These are phyloP conservation scores for Apocynum venetum DNA, from an alignment of 257 asterid species.

Conservation along the genomic window DNA sequence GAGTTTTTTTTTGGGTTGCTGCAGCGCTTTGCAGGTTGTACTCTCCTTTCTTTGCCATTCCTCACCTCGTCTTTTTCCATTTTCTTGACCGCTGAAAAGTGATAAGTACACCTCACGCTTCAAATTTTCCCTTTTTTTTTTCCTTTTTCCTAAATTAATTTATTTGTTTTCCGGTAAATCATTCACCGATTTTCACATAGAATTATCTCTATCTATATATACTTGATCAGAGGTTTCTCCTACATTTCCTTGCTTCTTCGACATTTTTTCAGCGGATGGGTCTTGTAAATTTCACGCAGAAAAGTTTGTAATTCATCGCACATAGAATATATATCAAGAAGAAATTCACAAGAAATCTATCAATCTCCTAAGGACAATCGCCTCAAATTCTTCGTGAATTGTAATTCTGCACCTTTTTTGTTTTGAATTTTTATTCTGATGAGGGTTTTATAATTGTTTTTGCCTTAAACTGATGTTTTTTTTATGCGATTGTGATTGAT, in stretches of 20 bases:
- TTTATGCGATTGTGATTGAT: constrained; percentile 14
- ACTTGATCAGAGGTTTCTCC: neutral
- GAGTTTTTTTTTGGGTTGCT: neutral
- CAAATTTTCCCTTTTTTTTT: neutral
- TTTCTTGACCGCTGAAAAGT: neutral
- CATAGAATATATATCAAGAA: constrained; percentile 13
- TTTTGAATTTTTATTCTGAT: neutral
- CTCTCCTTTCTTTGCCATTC: neutral
- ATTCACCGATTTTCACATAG: neutral
- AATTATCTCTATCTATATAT: neutral
- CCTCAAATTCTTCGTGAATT: constrained; percentile 26
- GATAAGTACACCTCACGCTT: neutral
- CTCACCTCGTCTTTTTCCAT: neutral
- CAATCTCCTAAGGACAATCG: constrained; percentile 24
- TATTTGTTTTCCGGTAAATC: neutral
- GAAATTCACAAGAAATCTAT: constrained; percentile 19
- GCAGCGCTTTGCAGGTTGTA: neutral
- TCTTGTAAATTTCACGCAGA: constrained; percentile 10
- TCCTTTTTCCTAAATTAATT: too few species aligned
- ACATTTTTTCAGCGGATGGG: constrained; percentile 4
- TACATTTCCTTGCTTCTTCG: constrained; percentile 16
- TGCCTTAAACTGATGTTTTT: neutral
- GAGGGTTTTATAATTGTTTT: constrained; percentile 14
- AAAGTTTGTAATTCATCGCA: neutral
- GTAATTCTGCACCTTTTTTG: constrained; percentile 29